phyloP scores from a whole-genome alignment of 2,329 filamentous ascomycete species.

The Rhexocercosporidium sp. region DNA sequence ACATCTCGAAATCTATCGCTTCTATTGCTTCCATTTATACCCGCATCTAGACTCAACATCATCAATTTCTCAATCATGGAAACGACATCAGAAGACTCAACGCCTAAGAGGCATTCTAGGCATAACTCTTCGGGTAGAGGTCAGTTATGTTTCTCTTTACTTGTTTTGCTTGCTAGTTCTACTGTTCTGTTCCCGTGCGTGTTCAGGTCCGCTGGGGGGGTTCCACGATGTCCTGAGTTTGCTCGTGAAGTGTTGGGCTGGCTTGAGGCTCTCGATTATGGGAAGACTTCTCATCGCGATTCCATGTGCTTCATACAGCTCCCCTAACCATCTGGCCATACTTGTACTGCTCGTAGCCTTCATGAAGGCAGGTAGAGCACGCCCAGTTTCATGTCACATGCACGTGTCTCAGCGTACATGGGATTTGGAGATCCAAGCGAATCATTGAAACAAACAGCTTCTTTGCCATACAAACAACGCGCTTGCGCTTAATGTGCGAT shows the following conservation, averaged over 20 bases:
- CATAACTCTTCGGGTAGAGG: conserved; percentile 34
- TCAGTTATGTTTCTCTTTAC: conserved; percentile 21
- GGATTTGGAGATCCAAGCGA: not conserved
- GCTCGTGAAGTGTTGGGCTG: not conserved
- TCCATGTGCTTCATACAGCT: too few species aligned
- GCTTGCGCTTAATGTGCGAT: conserved; percentile 22
- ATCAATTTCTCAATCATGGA: conserved; percentile 27
- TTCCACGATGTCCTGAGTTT: not conserved
- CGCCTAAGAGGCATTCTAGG: conserved; percentile 32
- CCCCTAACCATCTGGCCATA: too few species aligned
- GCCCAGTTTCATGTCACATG: conserved; percentile 9
- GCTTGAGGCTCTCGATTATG: not conserved
- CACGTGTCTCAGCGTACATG: not conserved
- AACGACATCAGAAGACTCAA: conserved; percentile 25
- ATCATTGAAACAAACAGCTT: conserved; percentile 1
- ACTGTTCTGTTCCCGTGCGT: not conserved
- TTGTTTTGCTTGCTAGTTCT: not conserved
- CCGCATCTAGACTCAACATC: not conserved
- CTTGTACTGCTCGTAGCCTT: too few species aligned
- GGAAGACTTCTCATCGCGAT: not conserved
- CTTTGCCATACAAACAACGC: conserved; percentile 1
- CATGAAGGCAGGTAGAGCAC: too few species aligned
- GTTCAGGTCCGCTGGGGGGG: not conserved
- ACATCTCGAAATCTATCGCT: not conserved
- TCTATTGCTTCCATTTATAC: not conserved